These are phyloP conservation scores for Onygena corvina DNA, from an alignment of 2,329 filamentous ascomycete species.

Conservation along the genomic window DNA sequence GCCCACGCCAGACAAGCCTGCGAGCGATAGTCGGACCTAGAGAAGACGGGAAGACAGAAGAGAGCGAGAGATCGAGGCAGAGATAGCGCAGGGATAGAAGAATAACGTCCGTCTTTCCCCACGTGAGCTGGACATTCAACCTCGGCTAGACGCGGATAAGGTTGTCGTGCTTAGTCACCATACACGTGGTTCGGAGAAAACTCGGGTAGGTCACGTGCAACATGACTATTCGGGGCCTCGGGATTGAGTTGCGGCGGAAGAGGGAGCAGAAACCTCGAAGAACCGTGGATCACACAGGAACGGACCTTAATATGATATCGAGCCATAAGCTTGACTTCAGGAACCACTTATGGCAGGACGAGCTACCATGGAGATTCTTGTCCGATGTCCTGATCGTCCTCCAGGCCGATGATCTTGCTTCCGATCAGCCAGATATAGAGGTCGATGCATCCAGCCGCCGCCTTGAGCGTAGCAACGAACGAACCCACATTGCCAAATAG, in stretches of 20 bases:
- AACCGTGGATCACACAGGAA: not conserved
- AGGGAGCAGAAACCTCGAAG: not conserved
- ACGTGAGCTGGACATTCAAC: not conserved
- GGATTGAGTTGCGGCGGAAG: not conserved
- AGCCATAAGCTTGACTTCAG: too few species aligned
- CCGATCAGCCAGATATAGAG: constrained; percentile 11
- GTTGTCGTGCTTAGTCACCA: not conserved
- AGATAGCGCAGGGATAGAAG: not conserved
- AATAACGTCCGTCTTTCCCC: too few species aligned
- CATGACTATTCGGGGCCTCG: not conserved
- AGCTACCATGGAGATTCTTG: too few species aligned
- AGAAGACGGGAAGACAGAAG: not conserved
- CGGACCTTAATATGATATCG: too few species aligned
- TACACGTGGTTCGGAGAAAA: not conserved
- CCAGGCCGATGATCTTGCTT: not conserved
- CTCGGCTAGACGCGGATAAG: constrained; percentile 3
- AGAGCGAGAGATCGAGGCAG: not conserved
- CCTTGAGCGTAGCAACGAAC: constrained; percentile 8
- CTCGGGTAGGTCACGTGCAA: not conserved
- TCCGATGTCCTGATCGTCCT: not conserved
- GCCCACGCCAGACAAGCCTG: too few species aligned
- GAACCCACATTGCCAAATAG: constrained; percentile 9
- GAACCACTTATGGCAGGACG: too few species aligned
- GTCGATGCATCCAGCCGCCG: constrained; percentile 7
- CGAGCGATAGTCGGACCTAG: not conserved